phyloP scores from a whole-genome alignment of 2,329 filamentous ascomycete genomes.

The Aspergillus aculeatus region DNA sequence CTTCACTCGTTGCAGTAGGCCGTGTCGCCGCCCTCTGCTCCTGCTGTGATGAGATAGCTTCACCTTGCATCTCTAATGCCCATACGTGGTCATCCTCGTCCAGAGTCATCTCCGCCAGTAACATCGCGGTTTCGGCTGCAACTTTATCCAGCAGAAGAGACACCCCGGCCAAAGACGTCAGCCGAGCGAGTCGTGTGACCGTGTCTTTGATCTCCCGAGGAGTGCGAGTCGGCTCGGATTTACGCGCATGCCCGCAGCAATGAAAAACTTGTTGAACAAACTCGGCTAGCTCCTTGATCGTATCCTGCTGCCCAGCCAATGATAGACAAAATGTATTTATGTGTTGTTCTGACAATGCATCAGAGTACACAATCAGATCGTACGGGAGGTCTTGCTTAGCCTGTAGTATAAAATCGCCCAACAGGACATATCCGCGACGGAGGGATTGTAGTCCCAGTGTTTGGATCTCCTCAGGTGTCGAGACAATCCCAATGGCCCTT shows the following conservation, averaged over 20 bases:
- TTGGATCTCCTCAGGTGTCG: slow-evolving; percentile 1
- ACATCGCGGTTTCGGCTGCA: slow-evolving; percentile 41
- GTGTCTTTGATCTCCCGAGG: slow-evolving; percentile 28
- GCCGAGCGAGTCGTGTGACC: slow-evolving; percentile 25
- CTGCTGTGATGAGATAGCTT: slow-evolving; percentile 23
- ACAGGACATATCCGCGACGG: slow-evolving; percentile 34
- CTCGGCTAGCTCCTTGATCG: slow-evolving; percentile 35
- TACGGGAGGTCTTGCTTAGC: slow-evolving; percentile 24
- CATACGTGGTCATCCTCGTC: slow-evolving; percentile 40
- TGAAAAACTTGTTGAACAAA: slow-evolving; percentile 36
- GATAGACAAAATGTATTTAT: slow-evolving; percentile 32
- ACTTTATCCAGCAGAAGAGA: slow-evolving; percentile 35
- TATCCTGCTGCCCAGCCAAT: slow-evolving; percentile 30
- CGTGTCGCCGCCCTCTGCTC: slow-evolving; percentile 9
- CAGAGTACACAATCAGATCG: slow-evolving; percentile 7
- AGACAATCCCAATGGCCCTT: slow-evolving; percentile 20
- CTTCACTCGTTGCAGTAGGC: slow-evolving; percentile 15
- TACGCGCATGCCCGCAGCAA: slow-evolving; percentile 29
- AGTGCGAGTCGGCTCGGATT: slow-evolving; percentile 23
- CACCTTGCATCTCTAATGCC: slow-evolving; percentile 41
- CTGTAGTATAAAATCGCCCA: slow-evolving; percentile 31
- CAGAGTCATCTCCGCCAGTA: slow-evolving; percentile 39
- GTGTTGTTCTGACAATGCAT: slow-evolving; percentile 19
- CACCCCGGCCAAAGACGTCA: slow-evolving; percentile 23
- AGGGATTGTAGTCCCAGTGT: slow-evolving; percentile 26